phyloP scores from a whole-genome alignment of 257 asterid genomes.

The Ilex aquifolium region DNA sequence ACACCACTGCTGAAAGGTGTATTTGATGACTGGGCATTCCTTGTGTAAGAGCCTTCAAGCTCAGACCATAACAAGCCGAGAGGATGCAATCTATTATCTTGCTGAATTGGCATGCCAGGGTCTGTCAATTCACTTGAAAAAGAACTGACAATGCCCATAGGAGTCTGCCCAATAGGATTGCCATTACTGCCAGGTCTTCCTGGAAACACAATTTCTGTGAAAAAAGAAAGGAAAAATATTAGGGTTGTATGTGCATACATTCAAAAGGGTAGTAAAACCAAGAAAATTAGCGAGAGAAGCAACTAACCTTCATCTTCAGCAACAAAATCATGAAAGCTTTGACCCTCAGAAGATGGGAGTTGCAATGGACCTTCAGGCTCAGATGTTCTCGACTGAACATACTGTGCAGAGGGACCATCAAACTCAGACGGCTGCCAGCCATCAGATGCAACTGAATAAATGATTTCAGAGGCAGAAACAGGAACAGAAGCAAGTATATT shows the following conservation, averaged over 20 bases:
- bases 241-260: neutral
- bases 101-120: constrained; percentile 34
- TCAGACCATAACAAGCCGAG: constrained; percentile 87
- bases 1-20: constrained; percentile 29
- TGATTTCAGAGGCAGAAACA: constrained; percentile 32
- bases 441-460: constrained; percentile 31
- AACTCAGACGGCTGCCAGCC: constrained; percentile 54
- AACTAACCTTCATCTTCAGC: constrained; percentile 69
- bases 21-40: constrained; percentile 39
- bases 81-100: constrained; percentile 57
- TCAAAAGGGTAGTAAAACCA: constrained; percentile 1
- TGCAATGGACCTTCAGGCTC: constrained; percentile 46
- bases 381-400: constrained; percentile 34
- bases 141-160: constrained; percentile 37
- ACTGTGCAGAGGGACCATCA: constrained; percentile 41
- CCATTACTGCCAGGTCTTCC: constrained; percentile 80
- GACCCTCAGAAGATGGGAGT: constrained; percentile 40
- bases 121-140: constrained; percentile 35
- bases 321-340: constrained; percentile 42
- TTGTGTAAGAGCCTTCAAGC: constrained; percentile 62
- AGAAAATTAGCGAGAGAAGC: constrained; percentile 7
- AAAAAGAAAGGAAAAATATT: neutral
- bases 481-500: constrained; percentile 30
- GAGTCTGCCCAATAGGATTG: constrained; percentile 40
- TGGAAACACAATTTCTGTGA: constrained; percentile 73